Evolutionary conservation across 306 rosid species (phyloP).

Genomic region (Glycyrrhiza uralensis): DNA sequence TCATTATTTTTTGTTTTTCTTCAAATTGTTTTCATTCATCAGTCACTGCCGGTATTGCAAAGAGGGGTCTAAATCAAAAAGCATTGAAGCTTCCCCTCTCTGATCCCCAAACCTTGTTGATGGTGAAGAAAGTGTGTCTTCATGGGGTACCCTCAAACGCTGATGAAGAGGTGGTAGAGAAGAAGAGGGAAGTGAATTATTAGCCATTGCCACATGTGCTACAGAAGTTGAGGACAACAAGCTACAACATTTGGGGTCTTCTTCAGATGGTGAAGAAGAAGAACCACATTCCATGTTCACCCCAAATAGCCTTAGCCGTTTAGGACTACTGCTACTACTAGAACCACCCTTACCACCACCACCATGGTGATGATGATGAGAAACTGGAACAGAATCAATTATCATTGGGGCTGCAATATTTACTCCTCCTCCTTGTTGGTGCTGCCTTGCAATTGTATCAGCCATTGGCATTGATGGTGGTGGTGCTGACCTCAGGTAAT

Average conservation of each 20-base stretch:
- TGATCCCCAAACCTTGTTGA: slow-evolving; percentile 41
- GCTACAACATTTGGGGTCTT: slow-evolving; percentile 35
- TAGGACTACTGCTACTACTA: background rate
- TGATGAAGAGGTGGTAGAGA: slow-evolving; percentile 32
- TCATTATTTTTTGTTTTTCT: slow-evolving; percentile 36
- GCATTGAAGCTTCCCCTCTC: slow-evolving; percentile 48
- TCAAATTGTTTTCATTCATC: slow-evolving; percentile 27
- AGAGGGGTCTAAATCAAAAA: slow-evolving; percentile 62
- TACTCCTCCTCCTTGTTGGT: slow-evolving; percentile 16
- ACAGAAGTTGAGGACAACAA: slow-evolving; percentile 25
- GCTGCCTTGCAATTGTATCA: slow-evolving; percentile 32
- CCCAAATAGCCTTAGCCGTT: slow-evolving; percentile 69
- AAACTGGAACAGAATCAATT: slow-evolving; percentile 50
- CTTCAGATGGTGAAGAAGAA: slow-evolving; percentile 31
- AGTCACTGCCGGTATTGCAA: slow-evolving; percentile 42
- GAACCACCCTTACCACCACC: background rate
- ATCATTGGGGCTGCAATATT: slow-evolving; percentile 30
- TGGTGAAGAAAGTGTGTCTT: slow-evolving; percentile 37
- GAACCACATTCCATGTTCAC: slow-evolving; percentile 81
- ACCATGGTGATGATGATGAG: slow-evolving; percentile 18
- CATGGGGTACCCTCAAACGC: slow-evolving; percentile 35
- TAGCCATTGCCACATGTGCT: slow-evolving; percentile 19
- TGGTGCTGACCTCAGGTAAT: slow-evolving; percentile 35
- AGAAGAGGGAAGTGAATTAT: slow-evolving; percentile 27
- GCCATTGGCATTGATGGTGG: background rate